phyloP scores from a whole-genome alignment of 2,329 filamentous ascomycete genomes.

The Cladophialophora chaetospira region DNA sequence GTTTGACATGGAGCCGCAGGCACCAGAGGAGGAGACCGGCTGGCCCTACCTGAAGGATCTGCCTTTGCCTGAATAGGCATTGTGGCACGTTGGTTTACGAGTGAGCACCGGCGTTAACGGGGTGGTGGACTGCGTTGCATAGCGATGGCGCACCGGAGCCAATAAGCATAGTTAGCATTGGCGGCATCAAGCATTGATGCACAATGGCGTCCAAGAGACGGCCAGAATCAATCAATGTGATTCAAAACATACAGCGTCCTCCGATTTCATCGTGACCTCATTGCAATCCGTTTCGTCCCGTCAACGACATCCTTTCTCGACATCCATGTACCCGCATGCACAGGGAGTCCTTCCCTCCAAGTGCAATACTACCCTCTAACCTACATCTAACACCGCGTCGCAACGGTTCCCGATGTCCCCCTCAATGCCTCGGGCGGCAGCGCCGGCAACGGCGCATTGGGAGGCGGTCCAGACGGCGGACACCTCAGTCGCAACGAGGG shows the following conservation, averaged over 20 bases:
- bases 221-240: background rate
- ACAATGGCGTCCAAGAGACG: constrained; percentile 1
- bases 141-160: constrained; percentile 1
- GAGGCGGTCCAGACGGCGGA: constrained; percentile 26
- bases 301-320: no score
- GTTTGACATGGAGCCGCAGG: constrained; percentile 51
- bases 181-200: constrained; percentile 5
- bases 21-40: constrained; percentile 52
- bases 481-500: constrained; percentile 9
- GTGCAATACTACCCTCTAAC: background rate
- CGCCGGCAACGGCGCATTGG: constrained; percentile 24
- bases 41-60: constrained; percentile 51
- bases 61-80: constrained; percentile 35
- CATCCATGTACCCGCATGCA: background rate
- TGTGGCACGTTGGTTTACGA: background rate
- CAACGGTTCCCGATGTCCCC: background rate
- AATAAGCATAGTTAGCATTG: constrained; percentile 4
- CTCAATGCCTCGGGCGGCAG: constrained; percentile 13
- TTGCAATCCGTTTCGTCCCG: no score
- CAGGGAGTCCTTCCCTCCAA: no score
- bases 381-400: background rate
- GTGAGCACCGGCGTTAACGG: background rate
- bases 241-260: background rate
- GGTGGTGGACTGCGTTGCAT: background rate
- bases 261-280: background rate